phyloP scores from a whole-genome alignment of 73 alveolate genomes.

The Loxodes magnus region DNA sequence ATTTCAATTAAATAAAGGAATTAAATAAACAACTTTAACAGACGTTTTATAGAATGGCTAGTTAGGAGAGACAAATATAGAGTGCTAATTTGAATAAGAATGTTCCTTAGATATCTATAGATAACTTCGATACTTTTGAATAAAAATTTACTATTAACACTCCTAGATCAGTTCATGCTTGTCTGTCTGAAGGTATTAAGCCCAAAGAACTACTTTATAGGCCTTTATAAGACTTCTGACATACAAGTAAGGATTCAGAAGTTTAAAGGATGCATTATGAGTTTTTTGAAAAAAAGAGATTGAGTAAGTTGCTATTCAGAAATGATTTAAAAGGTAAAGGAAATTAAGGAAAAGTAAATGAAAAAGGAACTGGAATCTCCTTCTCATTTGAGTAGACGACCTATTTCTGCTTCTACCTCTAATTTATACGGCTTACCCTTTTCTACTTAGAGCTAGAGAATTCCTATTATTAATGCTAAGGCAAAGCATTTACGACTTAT shows the following conservation, averaged over 20 bases:
- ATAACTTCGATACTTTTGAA: neutral
- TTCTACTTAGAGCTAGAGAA: no score
- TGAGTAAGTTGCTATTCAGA: neutral
- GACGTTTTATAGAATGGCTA: no score
- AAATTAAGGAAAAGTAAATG: neutral
- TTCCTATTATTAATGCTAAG: no score
- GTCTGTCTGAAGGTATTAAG: slow-evolving; percentile 7
- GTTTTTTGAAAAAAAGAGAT: slow-evolving; percentile 1
- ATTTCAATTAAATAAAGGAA: no score
- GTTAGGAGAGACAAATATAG: no score
- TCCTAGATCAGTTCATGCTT: slow-evolving; percentile 13
- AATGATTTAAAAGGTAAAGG: neutral
- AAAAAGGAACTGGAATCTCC: neutral
- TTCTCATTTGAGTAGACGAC: no score
- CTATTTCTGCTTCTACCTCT: no score
- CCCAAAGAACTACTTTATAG: slow-evolving; percentile 10
- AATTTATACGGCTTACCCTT: no score
- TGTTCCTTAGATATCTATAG: no score
- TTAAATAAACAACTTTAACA: no score
- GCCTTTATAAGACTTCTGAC: neutral
- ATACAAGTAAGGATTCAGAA: neutral
- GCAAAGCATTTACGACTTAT: no score
- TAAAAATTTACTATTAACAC: neutral
- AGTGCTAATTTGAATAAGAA: no score
- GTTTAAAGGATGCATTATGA: neutral